Percentiles rank a stretch among this genome's conserved stretches.
These are phyloP conservation scores for Xylariomycetidae sp. DNA, from an alignment of 2,329 filamentous ascomycete genomes.

Conservation along the genomic window DNA sequence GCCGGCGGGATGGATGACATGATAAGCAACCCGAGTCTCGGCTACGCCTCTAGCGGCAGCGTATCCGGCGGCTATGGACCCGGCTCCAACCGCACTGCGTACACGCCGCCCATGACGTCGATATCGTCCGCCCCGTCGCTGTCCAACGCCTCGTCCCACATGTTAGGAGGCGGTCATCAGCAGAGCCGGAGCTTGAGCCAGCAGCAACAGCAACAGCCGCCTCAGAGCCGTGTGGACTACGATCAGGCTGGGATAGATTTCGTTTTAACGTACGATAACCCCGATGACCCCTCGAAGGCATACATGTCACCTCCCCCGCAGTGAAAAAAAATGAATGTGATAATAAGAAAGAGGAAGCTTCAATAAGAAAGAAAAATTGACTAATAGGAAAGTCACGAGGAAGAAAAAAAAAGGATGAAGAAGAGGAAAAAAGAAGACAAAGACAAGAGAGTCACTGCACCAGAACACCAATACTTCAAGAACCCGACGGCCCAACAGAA, in stretches of 20 bases:
- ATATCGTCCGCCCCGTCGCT: conserved; percentile 38
- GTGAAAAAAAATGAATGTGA: no score
- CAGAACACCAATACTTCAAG: no score
- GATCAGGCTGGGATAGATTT: conserved; percentile 86
- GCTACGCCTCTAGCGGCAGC: conserved; percentile 51
- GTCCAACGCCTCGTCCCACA: conserved; percentile 28
- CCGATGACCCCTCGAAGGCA: conserved; percentile 51
- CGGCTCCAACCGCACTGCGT: conserved; percentile 39
- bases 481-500: no score
- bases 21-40: conserved; percentile 41
- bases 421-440: no score
- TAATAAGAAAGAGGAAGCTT: no score
- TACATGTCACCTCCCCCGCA: conserved; percentile 62
- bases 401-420: no score
- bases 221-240: conserved; percentile 56
- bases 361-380: no score
- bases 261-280: conserved; percentile 76
- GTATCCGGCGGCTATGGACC: conserved; percentile 58
- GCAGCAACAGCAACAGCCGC: conserved; percentile 23
- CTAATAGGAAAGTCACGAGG: no score
- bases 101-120: conserved; percentile 44
- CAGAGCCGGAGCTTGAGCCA: no score
- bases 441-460: no score
- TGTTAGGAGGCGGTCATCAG: conserved; percentile 30
- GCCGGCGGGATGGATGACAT: conserved; percentile 36